A percentile compares a stretch with the other conserved stretches of the same genome.
Conservation (phyloP, 257 asterid genomes). For the Ligustrum vulgare region DNA sequence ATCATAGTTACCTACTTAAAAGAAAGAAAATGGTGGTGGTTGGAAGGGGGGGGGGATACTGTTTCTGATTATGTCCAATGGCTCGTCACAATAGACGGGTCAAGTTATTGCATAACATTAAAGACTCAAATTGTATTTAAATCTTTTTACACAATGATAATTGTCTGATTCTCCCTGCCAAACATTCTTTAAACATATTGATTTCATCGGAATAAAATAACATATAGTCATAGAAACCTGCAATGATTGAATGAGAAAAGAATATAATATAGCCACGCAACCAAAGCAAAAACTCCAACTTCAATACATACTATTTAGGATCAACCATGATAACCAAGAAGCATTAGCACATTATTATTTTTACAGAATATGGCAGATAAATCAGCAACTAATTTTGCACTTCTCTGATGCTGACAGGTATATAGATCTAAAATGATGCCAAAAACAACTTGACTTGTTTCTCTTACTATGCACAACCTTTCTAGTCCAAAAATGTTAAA, state of each 20-base stretch:
- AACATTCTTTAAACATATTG: too few relatives aligned
- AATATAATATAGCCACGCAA: not conserved
- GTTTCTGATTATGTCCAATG: too few relatives aligned
- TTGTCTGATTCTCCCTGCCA: too few relatives aligned
- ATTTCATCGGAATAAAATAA: too few relatives aligned
- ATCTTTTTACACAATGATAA: too few relatives aligned
- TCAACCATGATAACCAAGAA: conserved; percentile 11
- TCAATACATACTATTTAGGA: conserved; percentile 9
- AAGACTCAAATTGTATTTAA: too few relatives aligned
- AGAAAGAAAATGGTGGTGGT: too few relatives aligned
- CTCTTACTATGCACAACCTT: conserved; percentile 64
- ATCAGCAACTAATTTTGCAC: conserved; percentile 23
- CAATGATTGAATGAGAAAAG: not conserved
- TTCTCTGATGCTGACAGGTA: conserved; percentile 28
- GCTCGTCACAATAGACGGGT: too few relatives aligned
- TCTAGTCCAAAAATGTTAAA: conserved; percentile 41
- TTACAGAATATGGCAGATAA: conserved; percentile 31
- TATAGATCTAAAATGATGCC: conserved; percentile 25
- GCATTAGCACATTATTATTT: conserved; percentile 29
- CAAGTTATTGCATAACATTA: too few relatives aligned
- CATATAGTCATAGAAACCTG: too few relatives aligned
- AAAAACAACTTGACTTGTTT: conserved; percentile 26
- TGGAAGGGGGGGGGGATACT: too few relatives aligned
- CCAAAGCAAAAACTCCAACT: not conserved
- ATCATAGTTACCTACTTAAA: too few relatives aligned